Evolutionary conservation across 2,329 filamentous ascomycete genomes (phyloP).

Genomic region (Beauveria pseudobassiana): DNA sequence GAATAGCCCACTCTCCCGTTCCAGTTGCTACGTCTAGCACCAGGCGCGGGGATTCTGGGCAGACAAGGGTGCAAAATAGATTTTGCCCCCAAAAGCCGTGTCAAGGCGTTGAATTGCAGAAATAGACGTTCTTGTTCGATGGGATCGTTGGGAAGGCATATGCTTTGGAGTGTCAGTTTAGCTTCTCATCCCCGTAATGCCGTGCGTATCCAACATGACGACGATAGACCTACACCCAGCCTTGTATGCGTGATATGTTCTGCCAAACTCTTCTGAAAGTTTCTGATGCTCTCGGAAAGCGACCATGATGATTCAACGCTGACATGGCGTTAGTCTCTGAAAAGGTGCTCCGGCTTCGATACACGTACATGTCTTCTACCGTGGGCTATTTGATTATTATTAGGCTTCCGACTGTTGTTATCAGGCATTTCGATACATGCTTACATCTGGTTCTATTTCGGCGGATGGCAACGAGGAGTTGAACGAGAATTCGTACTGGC

Average conservation of each 20-base stretch:
- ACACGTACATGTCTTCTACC: constrained; percentile 10
- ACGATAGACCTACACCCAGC: constrained; percentile 34
- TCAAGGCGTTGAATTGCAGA: constrained; percentile 31
- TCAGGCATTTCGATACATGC: background rate
- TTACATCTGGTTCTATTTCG: constrained; percentile 10
- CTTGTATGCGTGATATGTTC: constrained; percentile 40
- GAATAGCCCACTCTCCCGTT: constrained; percentile 55
- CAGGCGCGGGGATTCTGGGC: constrained; percentile 26
- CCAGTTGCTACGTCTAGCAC: constrained; percentile 39
- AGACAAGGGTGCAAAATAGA: constrained; percentile 37
- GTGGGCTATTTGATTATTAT: background rate
- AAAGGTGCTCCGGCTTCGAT: background rate
- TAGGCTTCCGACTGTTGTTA: background rate
- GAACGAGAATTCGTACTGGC: constrained; percentile 10
- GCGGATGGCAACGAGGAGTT: background rate
- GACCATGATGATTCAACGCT: constrained; percentile 25
- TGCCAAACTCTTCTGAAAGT: constrained; percentile 35
- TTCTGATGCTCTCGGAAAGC: constrained; percentile 33
- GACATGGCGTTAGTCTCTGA: constrained; percentile 2
- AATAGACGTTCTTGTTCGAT: constrained; percentile 34
- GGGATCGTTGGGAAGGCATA: constrained; percentile 39
- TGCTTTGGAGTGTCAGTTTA: constrained; percentile 22
- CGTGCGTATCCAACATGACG: background rate
- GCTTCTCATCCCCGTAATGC: background rate
- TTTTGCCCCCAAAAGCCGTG: constrained; percentile 29